A percentile compares a stretch with the other conserved stretches of the same genome.
Conservation (phyloP, 495 filamentous ascomycete genomes). For the Aspergillus leporis region DNA sequence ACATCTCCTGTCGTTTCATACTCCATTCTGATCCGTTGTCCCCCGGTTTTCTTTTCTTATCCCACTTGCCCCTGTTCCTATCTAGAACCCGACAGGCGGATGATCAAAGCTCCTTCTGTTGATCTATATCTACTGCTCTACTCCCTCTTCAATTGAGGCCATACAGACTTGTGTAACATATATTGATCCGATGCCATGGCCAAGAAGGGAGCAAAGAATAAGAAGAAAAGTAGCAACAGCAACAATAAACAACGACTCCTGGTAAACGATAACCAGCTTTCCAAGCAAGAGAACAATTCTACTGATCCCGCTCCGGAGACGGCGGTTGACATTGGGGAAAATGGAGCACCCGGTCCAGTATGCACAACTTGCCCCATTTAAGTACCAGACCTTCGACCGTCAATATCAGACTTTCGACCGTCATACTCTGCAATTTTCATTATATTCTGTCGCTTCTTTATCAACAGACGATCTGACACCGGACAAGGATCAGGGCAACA, state of each 20-base stretch:
- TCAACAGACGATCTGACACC: slow-evolving; percentile 39
- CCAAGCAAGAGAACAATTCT: slow-evolving; percentile 23
- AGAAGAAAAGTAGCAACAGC: slow-evolving; percentile 39
- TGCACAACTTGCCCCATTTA: slow-evolving; percentile 41
- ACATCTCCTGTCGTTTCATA: slow-evolving; percentile 29
- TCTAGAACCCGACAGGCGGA: slow-evolving; percentile 30
- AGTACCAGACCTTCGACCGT: slow-evolving; percentile 41
- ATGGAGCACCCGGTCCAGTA: slow-evolving; percentile 43
- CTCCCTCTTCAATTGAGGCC: slow-evolving; percentile 25
- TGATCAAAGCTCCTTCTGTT: slow-evolving; percentile 32
- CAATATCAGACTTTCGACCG: slow-evolving; percentile 44
- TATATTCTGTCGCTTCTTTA: slow-evolving; percentile 35
- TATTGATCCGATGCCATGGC: slow-evolving; percentile 41
- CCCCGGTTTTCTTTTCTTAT: slow-evolving; percentile 26
- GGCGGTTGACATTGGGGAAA: slow-evolving; percentile 33
- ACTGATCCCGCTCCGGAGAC: slow-evolving; percentile 27
- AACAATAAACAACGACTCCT: slow-evolving; percentile 28
- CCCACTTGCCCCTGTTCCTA: slow-evolving; percentile 22
- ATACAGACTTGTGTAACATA: slow-evolving; percentile 29
- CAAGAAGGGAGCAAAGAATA: slow-evolving; percentile 32
- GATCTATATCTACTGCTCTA: slow-evolving; percentile 31
- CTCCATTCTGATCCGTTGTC: slow-evolving; percentile 23
- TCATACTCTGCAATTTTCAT: slow-evolving; percentile 34
- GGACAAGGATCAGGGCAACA: slow-evolving; percentile 42
- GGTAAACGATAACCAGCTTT: slow-evolving; percentile 27